These are phyloP conservation scores for Solanum pennellii DNA, from an alignment of 257 asterid genomes.

Conservation along the genomic window DNA sequence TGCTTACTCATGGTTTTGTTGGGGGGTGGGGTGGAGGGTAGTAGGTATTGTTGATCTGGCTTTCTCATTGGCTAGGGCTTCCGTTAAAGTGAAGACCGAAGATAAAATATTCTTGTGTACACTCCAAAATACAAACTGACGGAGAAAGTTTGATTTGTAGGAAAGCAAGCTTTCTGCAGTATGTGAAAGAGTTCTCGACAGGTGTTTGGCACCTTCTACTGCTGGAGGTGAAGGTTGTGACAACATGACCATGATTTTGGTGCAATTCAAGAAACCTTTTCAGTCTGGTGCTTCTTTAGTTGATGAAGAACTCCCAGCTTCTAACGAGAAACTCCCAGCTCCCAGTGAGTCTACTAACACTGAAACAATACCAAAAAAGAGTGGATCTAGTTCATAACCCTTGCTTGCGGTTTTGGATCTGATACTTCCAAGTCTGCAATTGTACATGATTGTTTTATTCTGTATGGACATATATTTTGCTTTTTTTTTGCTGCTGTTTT, in stretches of 20 bases:
- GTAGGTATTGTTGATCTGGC: background rate
- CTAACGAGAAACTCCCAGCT: constrained; percentile 15
- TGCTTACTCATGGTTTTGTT: background rate
- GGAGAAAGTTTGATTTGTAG: constrained; percentile 23
- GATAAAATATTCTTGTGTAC: background rate
- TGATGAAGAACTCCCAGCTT: background rate
- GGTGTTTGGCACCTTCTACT: constrained; percentile 87
- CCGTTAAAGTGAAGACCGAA: background rate
- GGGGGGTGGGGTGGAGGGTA: background rate
- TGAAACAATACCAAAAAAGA: constrained; percentile 2
- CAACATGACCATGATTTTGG: constrained; percentile 92
- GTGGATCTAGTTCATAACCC: constrained; percentile 1
- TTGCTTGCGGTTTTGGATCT: background rate
- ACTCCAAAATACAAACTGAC: background rate
- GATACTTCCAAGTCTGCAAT: background rate
- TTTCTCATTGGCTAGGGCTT: background rate
- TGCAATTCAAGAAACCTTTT: constrained; percentile 50
- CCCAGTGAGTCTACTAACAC: constrained; percentile 9
- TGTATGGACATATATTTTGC: background rate
- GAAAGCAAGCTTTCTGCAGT: constrained; percentile 61
- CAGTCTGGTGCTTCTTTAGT: constrained; percentile 2
- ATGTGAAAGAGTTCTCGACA: constrained; percentile 69
- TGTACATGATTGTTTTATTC: background rate
- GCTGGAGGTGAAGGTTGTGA: constrained; percentile 90
- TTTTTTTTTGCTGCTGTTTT: background rate